Base-by-base conservation (phyloP, 2,329 filamentous ascomycete genomes). In the Dactylonectria estremocensis region DNA sequence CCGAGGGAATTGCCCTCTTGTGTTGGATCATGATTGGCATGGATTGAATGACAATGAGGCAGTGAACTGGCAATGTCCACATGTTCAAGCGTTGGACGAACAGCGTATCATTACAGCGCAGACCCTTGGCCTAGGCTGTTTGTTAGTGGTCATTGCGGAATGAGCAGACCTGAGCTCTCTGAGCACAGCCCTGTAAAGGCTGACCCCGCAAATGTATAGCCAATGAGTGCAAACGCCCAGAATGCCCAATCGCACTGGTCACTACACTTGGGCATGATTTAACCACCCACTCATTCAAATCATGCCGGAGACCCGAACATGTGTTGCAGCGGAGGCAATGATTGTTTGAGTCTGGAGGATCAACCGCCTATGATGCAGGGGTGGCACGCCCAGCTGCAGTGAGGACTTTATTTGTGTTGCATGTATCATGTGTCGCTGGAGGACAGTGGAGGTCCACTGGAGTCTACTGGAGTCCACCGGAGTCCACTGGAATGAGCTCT, bases 331-430 rank as follows among this genome's bases (percentile, higher is more conserved):
- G 55, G 14, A 18, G 18, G 40, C 55, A n/a, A 16, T 45, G 13
- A 16, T 35, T 37, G 33, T 33, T 35, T 28, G 49, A 52, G 49
- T 33, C 4, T 18, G 28, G 24, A 11, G 20, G 49, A 33, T 52
- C 22, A 24, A 14, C 48, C 7, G 7, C n/a, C 16, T 8, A 37
- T 18, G 8, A 13, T 49, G 43, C 55, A 58, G 37, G 55, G 55
- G 49, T 59, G 8, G 3, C n/a, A 10, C 55, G 55, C 55, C 55
- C 55, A 37, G 43, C 43, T 59, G 11, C 40, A 49, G 55, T 59
- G 49, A 16, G 16, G 14, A 18, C 9, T 10, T 3, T 4, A 3
- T 37, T 14, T 11, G 35, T 37, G 35, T 37, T 37, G 10, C 35
- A 37, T 37, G 35, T 9, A 11, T 9, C 9, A 11, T 43, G 8